Evolutionary conservation across 192 early-diverging fungal species (phyloP).

Genomic region (Spinellus fusiger): DNA sequence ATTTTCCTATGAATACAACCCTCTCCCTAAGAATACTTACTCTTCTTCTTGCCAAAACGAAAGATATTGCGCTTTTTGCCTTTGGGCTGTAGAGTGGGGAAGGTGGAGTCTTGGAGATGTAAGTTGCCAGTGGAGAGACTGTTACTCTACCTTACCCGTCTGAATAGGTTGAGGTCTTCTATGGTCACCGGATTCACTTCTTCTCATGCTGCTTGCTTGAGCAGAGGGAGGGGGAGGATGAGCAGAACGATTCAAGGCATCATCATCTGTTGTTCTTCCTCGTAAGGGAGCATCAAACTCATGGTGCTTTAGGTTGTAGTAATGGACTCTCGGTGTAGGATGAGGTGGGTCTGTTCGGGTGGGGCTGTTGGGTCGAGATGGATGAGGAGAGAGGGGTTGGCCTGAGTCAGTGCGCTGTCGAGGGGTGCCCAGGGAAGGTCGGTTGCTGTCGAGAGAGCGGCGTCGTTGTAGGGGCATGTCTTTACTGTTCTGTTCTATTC

Average conservation of each 20-base stretch:
- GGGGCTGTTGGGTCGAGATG: not conserved
- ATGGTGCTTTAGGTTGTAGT: not conserved
- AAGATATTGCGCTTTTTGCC: slow-evolving; percentile 18
- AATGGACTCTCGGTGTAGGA: not conserved
- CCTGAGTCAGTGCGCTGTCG: not conserved
- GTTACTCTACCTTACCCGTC: not conserved
- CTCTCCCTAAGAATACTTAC: slow-evolving; percentile 2
- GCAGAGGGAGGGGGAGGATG: not conserved
- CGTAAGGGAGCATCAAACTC: not conserved
- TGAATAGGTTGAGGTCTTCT: not conserved
- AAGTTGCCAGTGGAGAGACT: too few species aligned
- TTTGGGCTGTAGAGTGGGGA: too few species aligned
- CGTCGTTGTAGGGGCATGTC: not conserved
- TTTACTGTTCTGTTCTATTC: too few species aligned
- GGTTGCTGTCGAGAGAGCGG: not conserved
- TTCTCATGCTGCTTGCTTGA: not conserved
- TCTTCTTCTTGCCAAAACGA: slow-evolving; percentile 25
- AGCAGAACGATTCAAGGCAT: not conserved
- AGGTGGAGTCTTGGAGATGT: too few species aligned
- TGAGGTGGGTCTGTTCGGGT: not conserved
- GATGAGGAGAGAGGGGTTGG: not conserved
- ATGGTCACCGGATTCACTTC: not conserved
- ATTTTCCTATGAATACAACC: not conserved
- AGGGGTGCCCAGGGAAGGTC: not conserved
- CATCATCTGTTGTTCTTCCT: not conserved